A percentile compares a stretch with the other conserved stretches of the same genome.
These are phyloP conservation scores for Ramaria sp. DNA, from an alignment of 768 basidiomycete species.

Conservation along the genomic window DNA sequence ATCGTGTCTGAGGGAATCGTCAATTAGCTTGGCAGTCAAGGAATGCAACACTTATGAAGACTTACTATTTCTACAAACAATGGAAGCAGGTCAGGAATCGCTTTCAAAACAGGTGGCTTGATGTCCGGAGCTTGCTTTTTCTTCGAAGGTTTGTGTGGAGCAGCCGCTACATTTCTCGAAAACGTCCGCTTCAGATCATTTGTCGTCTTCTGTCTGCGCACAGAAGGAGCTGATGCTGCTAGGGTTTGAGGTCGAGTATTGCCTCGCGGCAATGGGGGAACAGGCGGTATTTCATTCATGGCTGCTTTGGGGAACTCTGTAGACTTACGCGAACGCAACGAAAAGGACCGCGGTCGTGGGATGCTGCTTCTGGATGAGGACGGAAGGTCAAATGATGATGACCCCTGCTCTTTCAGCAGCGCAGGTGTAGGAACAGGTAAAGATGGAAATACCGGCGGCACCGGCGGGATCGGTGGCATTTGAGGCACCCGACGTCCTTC, in stretches of 20 bases:
- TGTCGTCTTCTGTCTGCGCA: constrained; percentile 1
- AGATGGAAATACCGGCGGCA: not conserved
- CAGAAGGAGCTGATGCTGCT: not conserved
- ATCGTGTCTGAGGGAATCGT: not conserved
- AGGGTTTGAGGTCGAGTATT: not conserved
- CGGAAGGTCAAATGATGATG: constrained; percentile 34
- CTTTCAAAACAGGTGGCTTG: constrained; percentile 64
- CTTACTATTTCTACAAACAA: constrained; percentile 88
- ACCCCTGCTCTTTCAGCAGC: constrained; percentile 13
- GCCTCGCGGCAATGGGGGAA: constrained; percentile 2
- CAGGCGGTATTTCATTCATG: constrained; percentile 5
- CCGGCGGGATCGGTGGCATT: too few relatives aligned
- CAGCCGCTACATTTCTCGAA: constrained; percentile 7
- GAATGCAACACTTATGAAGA: constrained; percentile 7
- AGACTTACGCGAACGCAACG: constrained; percentile 5
- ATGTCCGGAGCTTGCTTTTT: constrained; percentile 36
- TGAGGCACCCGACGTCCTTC: constrained; percentile 14
- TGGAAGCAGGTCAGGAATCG: constrained; percentile 76
- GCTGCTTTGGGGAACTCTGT: constrained; percentile 3
- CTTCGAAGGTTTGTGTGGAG: constrained; percentile 12
- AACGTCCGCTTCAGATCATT: not conserved
- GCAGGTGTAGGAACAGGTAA: constrained; percentile 5
- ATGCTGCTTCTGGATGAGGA: constrained; percentile 28
- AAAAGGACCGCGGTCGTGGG: constrained; percentile 10
- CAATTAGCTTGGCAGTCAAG: not conserved